Evolutionary conservation across 108 stramenopile genomes (phyloP).

Genomic region (Skeletonema menzelii): DNA sequence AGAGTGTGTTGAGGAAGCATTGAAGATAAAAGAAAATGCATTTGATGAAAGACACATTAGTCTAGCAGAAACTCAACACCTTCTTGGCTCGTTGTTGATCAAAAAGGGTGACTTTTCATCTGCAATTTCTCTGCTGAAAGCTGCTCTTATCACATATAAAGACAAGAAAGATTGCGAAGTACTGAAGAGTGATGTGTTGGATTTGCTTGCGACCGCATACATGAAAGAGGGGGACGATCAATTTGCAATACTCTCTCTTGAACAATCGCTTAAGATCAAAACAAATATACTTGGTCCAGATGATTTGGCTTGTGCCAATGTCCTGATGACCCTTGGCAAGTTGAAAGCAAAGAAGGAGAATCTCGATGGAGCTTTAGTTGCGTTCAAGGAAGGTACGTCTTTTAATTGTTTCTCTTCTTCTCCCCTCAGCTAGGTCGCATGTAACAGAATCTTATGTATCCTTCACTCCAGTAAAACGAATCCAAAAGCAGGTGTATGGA

Average conservation of each 20-base stretch:
- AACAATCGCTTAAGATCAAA: constrained; percentile 47
- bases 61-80: constrained; percentile 49
- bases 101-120: constrained; percentile 27
- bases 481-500: constrained; percentile 44
- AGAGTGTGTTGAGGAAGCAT: constrained; percentile 26
- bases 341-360: constrained; percentile 31
- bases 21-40: constrained; percentile 36
- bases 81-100: constrained; percentile 45
- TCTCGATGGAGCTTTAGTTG: constrained; percentile 38
- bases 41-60: constrained; percentile 28
- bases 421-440: background rate
- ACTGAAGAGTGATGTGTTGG: constrained; percentile 43
- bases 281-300: constrained; percentile 20
- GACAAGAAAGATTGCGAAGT: constrained; percentile 32
- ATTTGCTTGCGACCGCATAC: constrained; percentile 45
- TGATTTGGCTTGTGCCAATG: constrained; percentile 37
- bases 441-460: background rate
- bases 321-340: constrained; percentile 46
- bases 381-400: constrained; percentile 45
- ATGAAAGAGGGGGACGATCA: constrained; percentile 5
- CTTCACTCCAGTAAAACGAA: constrained; percentile 27
- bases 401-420: background rate
- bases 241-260: constrained; percentile 29
- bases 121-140: constrained; percentile 29
- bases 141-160: constrained; percentile 47